Base-by-base conservation (phyloP, 495 filamentous ascomycete genomes). In the Lasiosphaeria ovina region DNA sequence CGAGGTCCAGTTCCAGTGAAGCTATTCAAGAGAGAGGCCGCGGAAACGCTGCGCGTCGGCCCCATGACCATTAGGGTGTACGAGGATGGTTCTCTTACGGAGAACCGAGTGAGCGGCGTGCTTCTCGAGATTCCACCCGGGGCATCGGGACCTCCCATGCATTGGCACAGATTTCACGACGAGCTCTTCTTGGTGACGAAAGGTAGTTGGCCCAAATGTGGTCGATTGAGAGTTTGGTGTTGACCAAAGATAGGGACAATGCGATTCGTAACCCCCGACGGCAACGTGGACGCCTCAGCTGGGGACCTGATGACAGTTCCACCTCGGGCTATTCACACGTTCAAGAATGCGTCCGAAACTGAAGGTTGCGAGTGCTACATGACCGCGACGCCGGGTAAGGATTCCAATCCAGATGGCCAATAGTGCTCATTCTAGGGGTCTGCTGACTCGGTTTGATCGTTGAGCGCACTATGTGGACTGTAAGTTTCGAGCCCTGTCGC, bases 291-390 rank as follows among this genome's bases (percentile, higher is more conserved):
- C 54, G 78, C 79, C 16, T 67, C 70, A 49, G 69, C 65, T 31
- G 82, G 81, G 3, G 80, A 85, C 59, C 74, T 79, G 52, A 79
- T 83, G 65, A 75, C 77, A 2, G 78, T 86, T 12, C 79, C 79
- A 11, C 75, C 76, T 32, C 66, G 80, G 10, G 78, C 78, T 38
- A 72, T 81, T 32, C 79, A 83, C 60, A 81, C 78, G n/a, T 82
- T 84, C 67, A 77, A 71, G 56, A 83, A 85, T 56, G 76, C 79
- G 35, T 77, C 73, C 16, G 77, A 81, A 24, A 67, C 63, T 42
- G 81, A 80, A 58, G 80, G 81, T 55, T 76, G 77, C 35, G 75
- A 74, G 68, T 80, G 83, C 65, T 80, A 82, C 66, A 84, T 81
- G 69, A 84, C 79, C 3, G 79, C 75, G 53, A 84, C 81, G 59